Evolutionary conservation across 345 rosid species (phyloP).

Genomic region (Pistacia vera): DNA sequence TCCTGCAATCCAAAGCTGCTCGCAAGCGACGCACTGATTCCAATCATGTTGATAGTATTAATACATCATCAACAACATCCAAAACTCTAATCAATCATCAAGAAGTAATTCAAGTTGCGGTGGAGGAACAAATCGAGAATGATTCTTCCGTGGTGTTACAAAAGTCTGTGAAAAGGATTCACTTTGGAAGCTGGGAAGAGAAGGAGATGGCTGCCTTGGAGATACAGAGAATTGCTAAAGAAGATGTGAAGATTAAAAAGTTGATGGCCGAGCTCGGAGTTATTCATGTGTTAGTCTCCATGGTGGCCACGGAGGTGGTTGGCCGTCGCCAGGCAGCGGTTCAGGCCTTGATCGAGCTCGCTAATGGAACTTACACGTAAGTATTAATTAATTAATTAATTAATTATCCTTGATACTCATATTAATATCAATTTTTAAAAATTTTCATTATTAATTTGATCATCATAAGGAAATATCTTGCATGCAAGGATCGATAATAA

Average conservation of each 20-base stretch:
- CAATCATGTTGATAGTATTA: slow-evolving; percentile 23
- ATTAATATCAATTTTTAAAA: neutral
- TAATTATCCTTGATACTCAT: neutral
- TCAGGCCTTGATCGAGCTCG: slow-evolving; percentile 80
- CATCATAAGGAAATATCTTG: neutral
- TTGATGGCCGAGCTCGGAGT: slow-evolving; percentile 93
- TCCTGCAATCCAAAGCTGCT: slow-evolving; percentile 54
- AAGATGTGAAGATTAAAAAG: slow-evolving; percentile 56
- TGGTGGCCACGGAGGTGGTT: slow-evolving; percentile 47
- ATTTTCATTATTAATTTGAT: no score
- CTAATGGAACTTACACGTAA: slow-evolving; percentile 79
- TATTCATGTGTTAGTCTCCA: slow-evolving; percentile 69
- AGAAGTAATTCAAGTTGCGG: slow-evolving; percentile 2
- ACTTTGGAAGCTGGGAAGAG: slow-evolving; percentile 80
- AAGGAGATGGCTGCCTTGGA: slow-evolving; percentile 68
- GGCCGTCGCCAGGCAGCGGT: slow-evolving; percentile 57
- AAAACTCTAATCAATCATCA: neutral
- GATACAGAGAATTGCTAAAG: slow-evolving; percentile 62
- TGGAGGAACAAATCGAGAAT: slow-evolving; percentile 23
- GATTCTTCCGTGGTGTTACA: slow-evolving; percentile 53
- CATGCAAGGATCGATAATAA: neutral
- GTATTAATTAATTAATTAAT: slow-evolving; percentile 17
- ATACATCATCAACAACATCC: slow-evolving; percentile 9
- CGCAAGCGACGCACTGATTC: slow-evolving; percentile 28
- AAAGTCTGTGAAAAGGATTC: slow-evolving; percentile 81